These are phyloP conservation scores for Exidia glandulosa DNA, from an alignment of 768 basidiomycete genomes.

Conservation along the genomic window DNA sequence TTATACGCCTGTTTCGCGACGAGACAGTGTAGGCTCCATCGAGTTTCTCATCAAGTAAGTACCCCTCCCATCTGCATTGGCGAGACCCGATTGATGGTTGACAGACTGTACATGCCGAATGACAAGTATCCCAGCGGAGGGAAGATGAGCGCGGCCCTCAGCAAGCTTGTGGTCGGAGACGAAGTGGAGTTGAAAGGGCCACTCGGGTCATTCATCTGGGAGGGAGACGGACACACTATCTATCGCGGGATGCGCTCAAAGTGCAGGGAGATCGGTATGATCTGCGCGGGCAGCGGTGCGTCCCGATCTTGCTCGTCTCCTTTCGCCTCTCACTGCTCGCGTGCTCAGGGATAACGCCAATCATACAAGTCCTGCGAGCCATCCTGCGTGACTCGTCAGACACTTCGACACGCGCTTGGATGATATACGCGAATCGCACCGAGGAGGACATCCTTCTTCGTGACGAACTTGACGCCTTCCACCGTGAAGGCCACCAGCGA, in stretches of 20 bases:
- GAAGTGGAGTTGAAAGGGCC: slow-evolving; percentile 48
- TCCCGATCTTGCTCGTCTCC: background rate
- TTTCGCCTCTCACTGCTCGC: background rate
- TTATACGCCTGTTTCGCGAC: slow-evolving; percentile 48
- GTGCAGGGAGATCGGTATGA: slow-evolving; percentile 37
- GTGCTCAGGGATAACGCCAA: slow-evolving; percentile 45
- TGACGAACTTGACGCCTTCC: slow-evolving; percentile 35
- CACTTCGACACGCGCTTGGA: slow-evolving; percentile 29
- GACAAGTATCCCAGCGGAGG: slow-evolving; percentile 32
- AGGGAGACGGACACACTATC: slow-evolving; percentile 27
- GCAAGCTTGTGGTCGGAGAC: slow-evolving; percentile 38
- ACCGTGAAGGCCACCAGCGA: slow-evolving; percentile 16
- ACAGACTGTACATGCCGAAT: slow-evolving; percentile 34
- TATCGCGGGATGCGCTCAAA: slow-evolving; percentile 25
- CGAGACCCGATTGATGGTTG: background rate
- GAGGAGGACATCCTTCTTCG: slow-evolving; percentile 41
- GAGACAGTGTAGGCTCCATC: slow-evolving; percentile 31
- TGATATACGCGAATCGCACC: slow-evolving; percentile 37
- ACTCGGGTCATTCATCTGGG: slow-evolving; percentile 44
- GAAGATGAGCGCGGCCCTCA: slow-evolving; percentile 38
- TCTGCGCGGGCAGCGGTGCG: slow-evolving; percentile 47
- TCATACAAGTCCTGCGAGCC: slow-evolving; percentile 42
- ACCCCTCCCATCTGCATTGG: background rate
- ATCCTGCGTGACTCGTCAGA: slow-evolving; percentile 31
- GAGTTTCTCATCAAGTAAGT: slow-evolving; percentile 44